Base-by-base conservation (phyloP, 2,329 filamentous ascomycete genomes). In the Chaetomium strumarium region DNA sequence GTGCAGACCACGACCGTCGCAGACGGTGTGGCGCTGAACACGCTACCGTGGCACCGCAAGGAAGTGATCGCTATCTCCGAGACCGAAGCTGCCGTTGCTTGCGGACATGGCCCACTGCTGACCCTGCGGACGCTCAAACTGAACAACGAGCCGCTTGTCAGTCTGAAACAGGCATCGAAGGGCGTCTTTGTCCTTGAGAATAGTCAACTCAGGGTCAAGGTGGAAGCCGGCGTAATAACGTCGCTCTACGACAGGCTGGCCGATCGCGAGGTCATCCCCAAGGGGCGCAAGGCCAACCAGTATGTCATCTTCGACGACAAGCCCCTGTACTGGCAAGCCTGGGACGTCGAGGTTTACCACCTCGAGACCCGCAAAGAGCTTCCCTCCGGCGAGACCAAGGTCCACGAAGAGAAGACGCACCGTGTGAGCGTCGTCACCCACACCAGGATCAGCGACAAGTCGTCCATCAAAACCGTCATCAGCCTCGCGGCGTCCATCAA, bases 271-370 rank as follows among this genome's bases (percentile, higher is more conserved):
- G 71, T 95, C 17, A 80, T 99, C 45, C 78, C 88, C 3, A 72
- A 79, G 60, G 83, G 80, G 36, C 79, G 80, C 20, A 91, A 91
- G 67, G 91, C 86, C 20, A 96, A 95, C 60, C 90, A 96, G 66
- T 82, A 93, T 46, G 91, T 97, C 58, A 83, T 97, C 20, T 97
- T 95, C 64, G 93, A 99, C 65, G 93, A 99, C 72, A 96, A 97
- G 72, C 91, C 91, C 19, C 79, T 96, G 20, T 96, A 95, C 74
- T 97, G 90, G 91, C 89, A 96, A 71, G 91, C 90, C 2, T 96
- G 92, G 91, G 92, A 99, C 68, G 92, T 97, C 6, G 93, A 99
- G 70, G 91, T 97, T 29, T 99, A 86, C 72, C 93, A 99, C 64
- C 80, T 97, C 24, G 84, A 95, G 51, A 93, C 90, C 2, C 84